phyloP scores from a whole-genome alignment of 2,329 filamentous ascomycete species.

The Purpureocillium takamizusanense region DNA sequence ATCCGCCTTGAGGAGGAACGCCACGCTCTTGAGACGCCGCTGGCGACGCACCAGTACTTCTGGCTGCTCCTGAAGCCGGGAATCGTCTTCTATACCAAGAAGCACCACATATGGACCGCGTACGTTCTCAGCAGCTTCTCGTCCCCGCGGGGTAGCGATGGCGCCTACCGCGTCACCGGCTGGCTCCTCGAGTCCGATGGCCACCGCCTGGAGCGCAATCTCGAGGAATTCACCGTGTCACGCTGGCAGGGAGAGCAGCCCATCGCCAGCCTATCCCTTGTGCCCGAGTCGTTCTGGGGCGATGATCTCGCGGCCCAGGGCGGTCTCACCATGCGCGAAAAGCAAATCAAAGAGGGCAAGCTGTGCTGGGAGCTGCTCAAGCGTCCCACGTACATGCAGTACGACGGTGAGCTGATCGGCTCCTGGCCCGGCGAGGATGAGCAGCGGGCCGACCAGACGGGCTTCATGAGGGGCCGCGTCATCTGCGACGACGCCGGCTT shows the following conservation, averaged over 20 bases:
- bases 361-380: slow-evolving; percentile 39
- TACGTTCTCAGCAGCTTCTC: slow-evolving; percentile 29
- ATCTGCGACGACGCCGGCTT: slow-evolving; percentile 24
- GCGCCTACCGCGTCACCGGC: slow-evolving; percentile 22
- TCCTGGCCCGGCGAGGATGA: too few relatives aligned
- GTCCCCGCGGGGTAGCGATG: slow-evolving; percentile 3
- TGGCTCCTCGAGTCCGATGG: slow-evolving; percentile 31
- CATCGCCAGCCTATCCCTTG: slow-evolving; percentile 28
- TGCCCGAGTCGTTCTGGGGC: slow-evolving; percentile 33
- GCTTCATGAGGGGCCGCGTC: slow-evolving; percentile 30
- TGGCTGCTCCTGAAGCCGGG: slow-evolving; percentile 39
- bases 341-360: slow-evolving; percentile 30
- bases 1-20: slow-evolving; percentile 31
- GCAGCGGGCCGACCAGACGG: slow-evolving; percentile 12
- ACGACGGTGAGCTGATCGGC: slow-evolving; percentile 27
- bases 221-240: slow-evolving; percentile 13
- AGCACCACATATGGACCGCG: slow-evolving; percentile 29
- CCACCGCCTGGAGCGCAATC: slow-evolving; percentile 25
- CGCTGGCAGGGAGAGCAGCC: slow-evolving; percentile 34
- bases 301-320: slow-evolving; percentile 23
- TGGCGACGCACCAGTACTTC: slow-evolving; percentile 34
- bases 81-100: slow-evolving; percentile 31
- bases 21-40: slow-evolving; percentile 25
- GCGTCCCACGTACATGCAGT: slow-evolving; percentile 35
- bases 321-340: slow-evolving; percentile 23